These are phyloP conservation scores for Termitomyces sp. DNA, from an alignment of 768 basidiomycete species.

Conservation along the genomic window DNA sequence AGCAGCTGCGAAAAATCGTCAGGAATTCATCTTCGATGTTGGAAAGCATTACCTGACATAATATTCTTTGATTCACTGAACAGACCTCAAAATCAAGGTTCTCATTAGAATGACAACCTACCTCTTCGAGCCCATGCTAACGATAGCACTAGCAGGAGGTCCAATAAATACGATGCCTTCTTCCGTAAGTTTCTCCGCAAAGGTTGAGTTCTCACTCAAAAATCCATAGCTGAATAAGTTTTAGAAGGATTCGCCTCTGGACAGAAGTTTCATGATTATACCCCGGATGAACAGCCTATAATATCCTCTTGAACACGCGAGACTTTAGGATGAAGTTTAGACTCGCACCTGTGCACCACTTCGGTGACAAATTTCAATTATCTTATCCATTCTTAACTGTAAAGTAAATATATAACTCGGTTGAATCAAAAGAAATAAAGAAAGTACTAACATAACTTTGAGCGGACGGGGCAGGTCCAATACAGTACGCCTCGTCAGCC, in stretches of 20 bases:
- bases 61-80: constrained; percentile 92
- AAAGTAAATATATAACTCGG: not conserved
- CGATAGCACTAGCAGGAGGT: constrained; percentile 81
- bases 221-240: constrained; percentile 65
- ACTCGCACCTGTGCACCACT: constrained; percentile 76
- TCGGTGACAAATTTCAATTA: constrained; percentile 73
- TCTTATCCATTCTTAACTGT: constrained; percentile 83
- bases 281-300: constrained; percentile 89
- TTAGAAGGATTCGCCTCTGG: constrained; percentile 1
- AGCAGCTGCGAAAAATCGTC: constrained; percentile 44
- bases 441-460: constrained; percentile 76
- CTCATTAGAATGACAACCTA: constrained; percentile 19
- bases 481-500: constrained; percentile 89
- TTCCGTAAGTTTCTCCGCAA: constrained; percentile 66
- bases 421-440: not conserved
- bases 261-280: constrained; percentile 23
- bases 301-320: not conserved
- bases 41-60: constrained; percentile 58
- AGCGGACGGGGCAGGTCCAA: constrained; percentile 84
- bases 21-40: not conserved
- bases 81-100: not conserved
- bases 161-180: constrained; percentile 89
- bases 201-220: constrained; percentile 85
- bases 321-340: not conserved
- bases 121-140: constrained; percentile 97